Base-by-base conservation (phyloP, 306 rosid genomes). In the Ziziphus jujuba region DNA sequence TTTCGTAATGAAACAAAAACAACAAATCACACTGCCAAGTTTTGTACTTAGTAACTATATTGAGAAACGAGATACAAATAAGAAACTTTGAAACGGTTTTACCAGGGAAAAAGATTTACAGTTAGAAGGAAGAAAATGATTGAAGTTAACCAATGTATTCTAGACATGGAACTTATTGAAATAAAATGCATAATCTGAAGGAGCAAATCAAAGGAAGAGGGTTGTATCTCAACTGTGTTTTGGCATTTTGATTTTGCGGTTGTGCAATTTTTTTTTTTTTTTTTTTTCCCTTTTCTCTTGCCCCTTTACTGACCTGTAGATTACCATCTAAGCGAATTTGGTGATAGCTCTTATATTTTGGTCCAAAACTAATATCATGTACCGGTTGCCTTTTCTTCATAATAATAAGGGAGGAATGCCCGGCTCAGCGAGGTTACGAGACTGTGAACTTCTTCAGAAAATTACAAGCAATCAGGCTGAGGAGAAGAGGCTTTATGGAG, bases 341-440 rank as follows among this genome's bases (percentile, higher is more conserved):
- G 45, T 58, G 23, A 35, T 28, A 21, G 34, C 17, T 57, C 21
- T 15, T 52, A 19, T 61, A 23, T 20, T 17, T 54, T 25, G 8
- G 47, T 48, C 5, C 36, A 33, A 40, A 22, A 70, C 19, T 59
- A 35, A 51, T 34, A 21, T 22, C 34, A 3, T 40, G 49, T 5
- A 22, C 33, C 51, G 53, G 23, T 60, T 63, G 63, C 47, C 62
- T 49, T 8, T 28, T 35, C 55, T 52, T 33, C n/a, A n/a, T n/a
- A n/a, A n/a, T 21, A 23, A 38, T 53, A 61, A 92, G 95, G 97
- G 98, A 80, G 97, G 98, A 75, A 92, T 92, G 97, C 98, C 98
- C 33, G 98, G 98, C 36, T 90, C 98, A 0, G 97, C 70, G 49
- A 85, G 97, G 67, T 77, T 93, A 64, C 85, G 97, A 74, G 98